A percentile compares a stretch with the other conserved stretches of the same genome.
These are phyloP conservation scores for Beta macrorhiza DNA, from an alignment of 179 eudicot species.

Conservation along the genomic window DNA sequence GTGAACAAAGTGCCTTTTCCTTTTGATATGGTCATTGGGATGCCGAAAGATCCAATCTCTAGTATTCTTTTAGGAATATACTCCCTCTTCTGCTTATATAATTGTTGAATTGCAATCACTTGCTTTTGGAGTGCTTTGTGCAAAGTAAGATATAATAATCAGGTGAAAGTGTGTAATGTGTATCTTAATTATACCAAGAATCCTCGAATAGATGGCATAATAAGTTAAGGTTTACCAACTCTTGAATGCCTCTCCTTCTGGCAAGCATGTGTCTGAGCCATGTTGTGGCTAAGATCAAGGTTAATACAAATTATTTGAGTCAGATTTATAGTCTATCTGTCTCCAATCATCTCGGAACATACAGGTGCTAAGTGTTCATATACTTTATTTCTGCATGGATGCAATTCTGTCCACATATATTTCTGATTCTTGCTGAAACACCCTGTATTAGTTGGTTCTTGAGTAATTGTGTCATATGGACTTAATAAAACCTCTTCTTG, in stretches of 20 bases:
- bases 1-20: neutral
- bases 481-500: neutral
- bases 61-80: neutral
- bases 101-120: neutral
- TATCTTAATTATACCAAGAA: neutral
- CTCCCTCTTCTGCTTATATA: neutral
- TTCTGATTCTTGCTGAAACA: neutral
- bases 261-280: neutral
- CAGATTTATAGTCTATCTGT: neutral
- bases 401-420: neutral
- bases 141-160: conserved; percentile 1
- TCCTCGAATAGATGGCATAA: neutral
- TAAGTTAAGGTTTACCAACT: neutral
- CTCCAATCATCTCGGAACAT: neutral
- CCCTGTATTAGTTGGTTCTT: neutral
- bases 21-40: neutral
- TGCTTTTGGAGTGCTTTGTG: conserved; percentile 1
- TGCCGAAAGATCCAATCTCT: neutral
- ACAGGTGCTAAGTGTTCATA: neutral
- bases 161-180: neutral
- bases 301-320: neutral
- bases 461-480: neutral
- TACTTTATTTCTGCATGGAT: neutral
- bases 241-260: neutral
- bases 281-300: neutral